Evolutionary conservation across 2,329 filamentous ascomycete species (phyloP).

Genomic region (Paecilomyces variotii): DNA sequence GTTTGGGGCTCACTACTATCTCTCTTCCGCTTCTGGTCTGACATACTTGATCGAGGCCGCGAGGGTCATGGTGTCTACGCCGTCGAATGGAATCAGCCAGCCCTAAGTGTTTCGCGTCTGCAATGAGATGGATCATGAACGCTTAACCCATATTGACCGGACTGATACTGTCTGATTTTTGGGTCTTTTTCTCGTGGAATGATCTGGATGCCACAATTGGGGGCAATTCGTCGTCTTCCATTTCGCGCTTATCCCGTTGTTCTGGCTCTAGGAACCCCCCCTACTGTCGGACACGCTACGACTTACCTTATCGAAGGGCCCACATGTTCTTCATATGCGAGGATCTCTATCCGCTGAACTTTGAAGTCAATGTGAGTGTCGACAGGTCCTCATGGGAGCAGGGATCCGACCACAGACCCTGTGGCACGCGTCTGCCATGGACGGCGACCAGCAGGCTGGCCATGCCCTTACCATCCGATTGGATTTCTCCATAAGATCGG

Average conservation of each 20-base stretch:
- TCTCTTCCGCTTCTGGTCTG: background rate
- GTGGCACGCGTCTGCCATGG: background rate
- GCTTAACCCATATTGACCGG: background rate
- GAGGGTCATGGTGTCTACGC: background rate
- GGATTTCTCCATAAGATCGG: slow-evolving; percentile 1
- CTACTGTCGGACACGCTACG: background rate
- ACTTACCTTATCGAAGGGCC: background rate
- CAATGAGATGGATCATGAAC: background rate
- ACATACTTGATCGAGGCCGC: background rate
- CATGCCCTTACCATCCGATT: background rate
- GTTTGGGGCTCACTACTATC: background rate
- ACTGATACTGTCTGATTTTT: background rate
- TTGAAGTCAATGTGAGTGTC: background rate
- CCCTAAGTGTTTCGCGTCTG: background rate
- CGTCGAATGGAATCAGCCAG: background rate
- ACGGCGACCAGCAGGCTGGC: background rate
- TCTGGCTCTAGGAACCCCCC: background rate
- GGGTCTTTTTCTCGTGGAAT: background rate
- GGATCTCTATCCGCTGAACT: background rate
- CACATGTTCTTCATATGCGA: background rate
- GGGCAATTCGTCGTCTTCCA: background rate
- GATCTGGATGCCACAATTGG: background rate
- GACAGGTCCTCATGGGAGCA: background rate
- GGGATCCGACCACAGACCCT: background rate
- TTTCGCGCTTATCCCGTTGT: background rate